Evolutionary conservation across 2,329 filamentous ascomycete genomes (phyloP), one percentile per base, ranked within the genome.

Genomic region (Fusarium protoensiforme): DNA sequence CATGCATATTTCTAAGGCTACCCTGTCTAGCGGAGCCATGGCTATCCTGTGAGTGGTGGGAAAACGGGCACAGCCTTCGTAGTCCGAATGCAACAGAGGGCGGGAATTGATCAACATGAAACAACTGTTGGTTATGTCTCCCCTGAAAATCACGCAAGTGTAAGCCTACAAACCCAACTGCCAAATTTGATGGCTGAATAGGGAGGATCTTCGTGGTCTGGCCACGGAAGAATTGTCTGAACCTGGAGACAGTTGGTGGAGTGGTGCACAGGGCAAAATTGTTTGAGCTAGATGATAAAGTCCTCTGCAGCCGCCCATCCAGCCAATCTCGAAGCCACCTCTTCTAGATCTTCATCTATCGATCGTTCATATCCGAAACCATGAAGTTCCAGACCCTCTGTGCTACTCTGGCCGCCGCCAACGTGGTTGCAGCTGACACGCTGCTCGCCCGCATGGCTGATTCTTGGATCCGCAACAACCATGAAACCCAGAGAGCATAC

Each of bases 321-420:
- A 36, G 61, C 69, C 69, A 72, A 70, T 58, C 22, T n/a, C 20
- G 35, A 31, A 20, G 13, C n/a, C 31, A 29, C 20, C 51, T 16
- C 53, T 29, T 11, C 33, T 20, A 56, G 24, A 31, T 64, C 29
- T 38, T 46, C 31, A 20, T 36, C 27, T 24, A 18, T 56, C 24
- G 24, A 36, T 38, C 18, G 27, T 31, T 10, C 18, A 6, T 48
- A 22, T 53, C 20, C 60, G 33, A 56, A 20, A 63, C 24, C 58
- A 74, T 74, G 72, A 74, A 74, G 72, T 63, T 75, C 54, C 72
- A 75, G 51, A 31, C 72, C n/a, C 18, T 74, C n/a, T 72, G 51
- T 53, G 53, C 67, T 27, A 56, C 72, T 14, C 27, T 74, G 69
- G 72, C 72, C 27, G 62, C 72, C 27, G 72, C 72, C 63, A 48